Evolutionary conservation across 148 eudicot genomes (phyloP).

Genomic region (Vaccinium macrocarpon): DNA sequence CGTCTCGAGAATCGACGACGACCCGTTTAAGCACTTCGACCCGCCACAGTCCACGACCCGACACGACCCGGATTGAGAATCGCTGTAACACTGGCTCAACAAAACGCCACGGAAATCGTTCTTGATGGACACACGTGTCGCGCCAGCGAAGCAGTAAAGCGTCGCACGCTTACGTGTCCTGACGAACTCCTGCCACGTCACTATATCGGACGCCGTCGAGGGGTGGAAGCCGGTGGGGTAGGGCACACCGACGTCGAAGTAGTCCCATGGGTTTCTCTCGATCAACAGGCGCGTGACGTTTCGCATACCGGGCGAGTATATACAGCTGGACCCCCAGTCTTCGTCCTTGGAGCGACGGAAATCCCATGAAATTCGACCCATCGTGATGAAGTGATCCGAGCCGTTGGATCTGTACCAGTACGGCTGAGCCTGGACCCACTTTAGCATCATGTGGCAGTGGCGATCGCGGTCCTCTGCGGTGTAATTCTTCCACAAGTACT

Average conservation of each 20-base stretch:
- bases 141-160: constrained; percentile 76
- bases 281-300: constrained; percentile 57
- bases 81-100: constrained; percentile 55
- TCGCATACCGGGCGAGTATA: constrained; percentile 46
- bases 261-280: constrained; percentile 61
- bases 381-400: constrained; percentile 57
- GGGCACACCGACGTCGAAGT: constrained; percentile 65
- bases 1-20: constrained; percentile 54
- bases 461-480: constrained; percentile 42
- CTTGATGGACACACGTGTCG: constrained; percentile 60
- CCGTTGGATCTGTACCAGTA: constrained; percentile 45
- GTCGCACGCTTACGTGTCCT: constrained; percentile 37
- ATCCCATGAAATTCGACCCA: constrained; percentile 75
- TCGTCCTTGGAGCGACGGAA: constrained; percentile 47
- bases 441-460: constrained; percentile 44
- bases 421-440: constrained; percentile 44
- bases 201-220: constrained; percentile 24
- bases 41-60: constrained; percentile 70
- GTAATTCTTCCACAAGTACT: constrained; percentile 43
- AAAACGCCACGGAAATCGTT: constrained; percentile 67
- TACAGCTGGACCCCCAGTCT: constrained; percentile 60
- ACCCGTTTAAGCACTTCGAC: constrained; percentile 53
- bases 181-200: constrained; percentile 52
- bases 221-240: constrained; percentile 87
- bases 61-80: constrained; percentile 43